These are phyloP conservation scores for Puccinia hordei DNA, from an alignment of 1,284 basidiomycete genomes.

Conservation along the genomic window DNA sequence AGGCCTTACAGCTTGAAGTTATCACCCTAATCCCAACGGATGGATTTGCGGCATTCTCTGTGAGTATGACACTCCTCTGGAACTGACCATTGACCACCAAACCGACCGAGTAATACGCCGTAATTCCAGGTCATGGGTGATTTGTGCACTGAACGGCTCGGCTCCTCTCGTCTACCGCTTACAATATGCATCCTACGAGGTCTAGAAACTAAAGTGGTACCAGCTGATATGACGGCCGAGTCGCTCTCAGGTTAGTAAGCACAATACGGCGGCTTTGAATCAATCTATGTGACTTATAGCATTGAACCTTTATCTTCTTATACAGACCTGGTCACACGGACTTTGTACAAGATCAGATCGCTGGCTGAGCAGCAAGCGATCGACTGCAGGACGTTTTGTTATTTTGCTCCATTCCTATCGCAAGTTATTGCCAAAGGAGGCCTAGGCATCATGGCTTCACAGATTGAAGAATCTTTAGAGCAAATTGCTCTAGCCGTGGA, in stretches of 20 bases:
- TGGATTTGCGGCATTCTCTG: slow-evolving; percentile 42
- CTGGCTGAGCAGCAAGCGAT: slow-evolving; percentile 80
- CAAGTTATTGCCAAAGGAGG: slow-evolving; percentile 73
- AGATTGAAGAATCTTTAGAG: slow-evolving; percentile 76
- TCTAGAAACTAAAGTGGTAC: slow-evolving; percentile 69
- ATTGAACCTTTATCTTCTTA: neutral
- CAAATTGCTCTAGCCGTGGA: slow-evolving; percentile 83
- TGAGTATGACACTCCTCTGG: slow-evolving; percentile 76
- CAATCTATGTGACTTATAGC: neutral
- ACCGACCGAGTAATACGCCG: slow-evolving; percentile 69
- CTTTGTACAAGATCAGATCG: slow-evolving; percentile 81
- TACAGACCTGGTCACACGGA: slow-evolving; percentile 74
- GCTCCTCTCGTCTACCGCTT: slow-evolving; percentile 36
- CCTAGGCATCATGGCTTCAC: slow-evolving; percentile 65
- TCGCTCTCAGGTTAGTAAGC: slow-evolving; percentile 56
- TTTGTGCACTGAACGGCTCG: slow-evolving; percentile 51
- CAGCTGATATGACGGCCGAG: slow-evolving; percentile 74
- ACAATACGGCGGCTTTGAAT: neutral
- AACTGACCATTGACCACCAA: slow-evolving; percentile 64
- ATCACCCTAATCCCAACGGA: slow-evolving; percentile 9
- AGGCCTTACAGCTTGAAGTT: slow-evolving; percentile 55
- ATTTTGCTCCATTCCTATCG: slow-evolving; percentile 75
- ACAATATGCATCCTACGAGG: slow-evolving; percentile 73
- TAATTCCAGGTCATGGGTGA: slow-evolving; percentile 72
- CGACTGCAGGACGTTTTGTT: slow-evolving; percentile 80